Evolutionary conservation across 306 rosid species (phyloP).

Genomic region (Elaeagnus macrophylla): DNA sequence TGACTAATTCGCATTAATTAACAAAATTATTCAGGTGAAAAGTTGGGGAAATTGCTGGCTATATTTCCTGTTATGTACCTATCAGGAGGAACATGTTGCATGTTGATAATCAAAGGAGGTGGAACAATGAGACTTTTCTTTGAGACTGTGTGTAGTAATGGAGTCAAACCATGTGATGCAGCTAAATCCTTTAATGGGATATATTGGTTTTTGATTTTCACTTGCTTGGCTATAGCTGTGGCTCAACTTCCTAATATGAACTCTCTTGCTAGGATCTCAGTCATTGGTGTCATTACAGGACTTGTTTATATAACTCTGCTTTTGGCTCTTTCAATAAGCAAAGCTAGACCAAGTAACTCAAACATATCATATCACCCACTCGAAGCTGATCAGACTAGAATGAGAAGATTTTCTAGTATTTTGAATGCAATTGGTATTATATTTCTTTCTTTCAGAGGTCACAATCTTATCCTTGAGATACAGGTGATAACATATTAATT

Average conservation of each 20-base stretch:
- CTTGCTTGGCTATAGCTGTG: slow-evolving; percentile 34
- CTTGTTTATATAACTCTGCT: slow-evolving; percentile 32
- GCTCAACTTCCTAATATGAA: slow-evolving; percentile 60
- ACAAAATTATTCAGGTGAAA: slow-evolving; percentile 36
- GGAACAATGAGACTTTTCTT: slow-evolving; percentile 39
- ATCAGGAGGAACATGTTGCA: slow-evolving; percentile 66
- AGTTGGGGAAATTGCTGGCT: slow-evolving; percentile 44
- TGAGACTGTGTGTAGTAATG: slow-evolving; percentile 20
- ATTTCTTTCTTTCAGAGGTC: slow-evolving; percentile 52
- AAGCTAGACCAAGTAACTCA: slow-evolving; percentile 21
- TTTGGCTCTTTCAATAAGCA: slow-evolving; percentile 44
- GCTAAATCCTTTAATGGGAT: slow-evolving; percentile 20
- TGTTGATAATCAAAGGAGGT: slow-evolving; percentile 55
- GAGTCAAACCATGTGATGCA: slow-evolving; percentile 11
- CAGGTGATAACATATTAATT: slow-evolving; percentile 28
- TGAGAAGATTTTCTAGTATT: slow-evolving; percentile 15
- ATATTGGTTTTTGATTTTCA: slow-evolving; percentile 50
- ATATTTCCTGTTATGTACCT: slow-evolving; percentile 57
- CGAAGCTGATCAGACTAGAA: neutral
- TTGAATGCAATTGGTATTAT: slow-evolving; percentile 48
- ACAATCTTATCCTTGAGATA: slow-evolving; percentile 65
- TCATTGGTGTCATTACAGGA: slow-evolving; percentile 34
- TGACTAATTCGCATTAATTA: neutral
- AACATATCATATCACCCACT: slow-evolving; percentile 20
- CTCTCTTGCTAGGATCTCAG: slow-evolving; percentile 41